Evolutionary conservation across 352 stramenopile genomes (phyloP).

Genomic region (Phytopythium helicoides): DNA sequence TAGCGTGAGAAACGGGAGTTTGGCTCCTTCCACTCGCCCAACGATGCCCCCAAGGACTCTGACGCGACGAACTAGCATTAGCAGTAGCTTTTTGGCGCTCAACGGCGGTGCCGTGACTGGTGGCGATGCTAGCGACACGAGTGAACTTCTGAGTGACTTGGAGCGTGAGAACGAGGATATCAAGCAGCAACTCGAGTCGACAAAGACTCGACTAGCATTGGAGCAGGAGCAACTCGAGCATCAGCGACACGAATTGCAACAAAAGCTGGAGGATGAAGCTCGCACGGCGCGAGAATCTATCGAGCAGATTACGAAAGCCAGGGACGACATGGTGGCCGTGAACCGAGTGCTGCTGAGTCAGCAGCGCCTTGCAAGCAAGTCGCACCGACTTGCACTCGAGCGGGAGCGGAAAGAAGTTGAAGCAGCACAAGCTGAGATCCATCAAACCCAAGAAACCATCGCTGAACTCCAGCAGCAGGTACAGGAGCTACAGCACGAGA

Average conservation of each 20-base stretch:
- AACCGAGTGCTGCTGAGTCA: slow-evolving; percentile 33
- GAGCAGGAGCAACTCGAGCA: slow-evolving; percentile 9
- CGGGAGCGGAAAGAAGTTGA: slow-evolving; percentile 12
- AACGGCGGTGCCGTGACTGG: slow-evolving; percentile 5
- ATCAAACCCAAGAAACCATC: slow-evolving; percentile 13
- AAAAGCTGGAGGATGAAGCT: slow-evolving; percentile 10
- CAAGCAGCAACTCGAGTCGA: slow-evolving; percentile 21
- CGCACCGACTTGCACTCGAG: slow-evolving; percentile 4
- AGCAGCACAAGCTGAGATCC: slow-evolving; percentile 2
- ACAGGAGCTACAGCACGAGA: slow-evolving; percentile 36
- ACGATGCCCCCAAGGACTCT: slow-evolving; percentile 1
- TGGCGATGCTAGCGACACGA: slow-evolving; percentile 5
- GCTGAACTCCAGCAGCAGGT: slow-evolving; percentile 20
- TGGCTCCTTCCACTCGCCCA: not conserved
- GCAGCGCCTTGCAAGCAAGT: slow-evolving; percentile 11
- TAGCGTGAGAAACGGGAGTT: not conserved
- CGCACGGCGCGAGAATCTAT: slow-evolving; percentile 15
- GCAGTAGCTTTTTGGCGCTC: slow-evolving; percentile 5
- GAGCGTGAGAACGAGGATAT: slow-evolving; percentile 30
- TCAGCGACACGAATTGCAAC: slow-evolving; percentile 14
- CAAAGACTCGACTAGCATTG: slow-evolving; percentile 2
- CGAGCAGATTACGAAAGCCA: slow-evolving; percentile 20
- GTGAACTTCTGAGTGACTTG: slow-evolving; percentile 19
- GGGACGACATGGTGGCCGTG: slow-evolving; percentile 37
- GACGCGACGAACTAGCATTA: slow-evolving; percentile 15